Evolutionary conservation across 371 early-diverging fungal genomes (phyloP).

Genomic region (Mucor velutinosus): DNA sequence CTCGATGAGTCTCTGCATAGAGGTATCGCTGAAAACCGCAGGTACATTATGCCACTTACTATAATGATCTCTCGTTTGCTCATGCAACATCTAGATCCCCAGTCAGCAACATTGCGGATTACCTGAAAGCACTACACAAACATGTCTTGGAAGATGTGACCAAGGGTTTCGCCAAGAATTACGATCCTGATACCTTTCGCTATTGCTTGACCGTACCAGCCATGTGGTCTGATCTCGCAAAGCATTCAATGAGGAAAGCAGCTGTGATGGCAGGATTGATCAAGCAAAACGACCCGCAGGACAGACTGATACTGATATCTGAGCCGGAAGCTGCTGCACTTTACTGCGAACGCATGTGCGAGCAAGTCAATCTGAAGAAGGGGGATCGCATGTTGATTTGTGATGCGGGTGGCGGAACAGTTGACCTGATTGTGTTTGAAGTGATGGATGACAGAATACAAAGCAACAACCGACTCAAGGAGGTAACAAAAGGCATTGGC

Average conservation of each 20-base stretch:
- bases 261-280: slow-evolving; percentile 57
- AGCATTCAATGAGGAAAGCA: slow-evolving; percentile 58
- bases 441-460: slow-evolving; percentile 29
- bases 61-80: neutral
- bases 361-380: slow-evolving; percentile 49
- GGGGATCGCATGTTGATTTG: slow-evolving; percentile 64
- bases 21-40: slow-evolving; percentile 38
- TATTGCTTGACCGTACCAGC: slow-evolving; percentile 56
- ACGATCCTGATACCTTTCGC: slow-evolving; percentile 39
- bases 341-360: slow-evolving; percentile 58
- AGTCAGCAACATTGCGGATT: slow-evolving; percentile 42
- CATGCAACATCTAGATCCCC: slow-evolving; percentile 19
- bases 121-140: slow-evolving; percentile 36
- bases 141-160: slow-evolving; percentile 45
- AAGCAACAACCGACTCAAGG: slow-evolving; percentile 41
- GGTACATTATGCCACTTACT: slow-evolving; percentile 12
- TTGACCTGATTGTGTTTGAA: slow-evolving; percentile 58
- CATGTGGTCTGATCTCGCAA: slow-evolving; percentile 57
- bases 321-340: slow-evolving; percentile 67
- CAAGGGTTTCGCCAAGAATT: slow-evolving; percentile 49
- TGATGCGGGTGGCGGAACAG: slow-evolving; percentile 69
- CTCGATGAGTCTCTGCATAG: slow-evolving; percentile 49
- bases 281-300: slow-evolving; percentile 46
- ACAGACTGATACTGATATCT: slow-evolving; percentile 57
- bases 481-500: slow-evolving; percentile 65